These are phyloP conservation scores for Suhomyces panamericanus DNA, from an alignment of 1,139 yeast species.

Conservation along the genomic window DNA sequence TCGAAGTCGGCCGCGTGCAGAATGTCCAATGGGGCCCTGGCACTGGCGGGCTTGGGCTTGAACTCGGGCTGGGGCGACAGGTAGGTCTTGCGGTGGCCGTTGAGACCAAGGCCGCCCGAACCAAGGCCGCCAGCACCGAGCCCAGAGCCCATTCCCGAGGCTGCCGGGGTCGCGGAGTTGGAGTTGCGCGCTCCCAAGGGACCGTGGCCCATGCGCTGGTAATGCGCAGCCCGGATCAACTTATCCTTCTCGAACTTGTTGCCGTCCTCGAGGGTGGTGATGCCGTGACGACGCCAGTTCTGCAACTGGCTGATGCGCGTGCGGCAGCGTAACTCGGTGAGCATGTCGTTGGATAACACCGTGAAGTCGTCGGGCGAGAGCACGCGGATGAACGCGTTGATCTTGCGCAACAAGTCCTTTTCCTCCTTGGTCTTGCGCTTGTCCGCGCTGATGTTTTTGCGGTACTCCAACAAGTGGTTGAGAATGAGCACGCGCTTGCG, in stretches of 20 bases:
- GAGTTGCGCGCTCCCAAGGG: constrained; percentile 31
- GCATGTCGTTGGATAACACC: constrained; percentile 66
- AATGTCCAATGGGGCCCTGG: constrained; percentile 66
- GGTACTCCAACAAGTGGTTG: constrained; percentile 78
- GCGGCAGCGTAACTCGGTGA: constrained; percentile 77
- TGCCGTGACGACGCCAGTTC: constrained; percentile 89
- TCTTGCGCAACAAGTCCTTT: constrained; percentile 69
- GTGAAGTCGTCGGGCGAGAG: constrained; percentile 82
- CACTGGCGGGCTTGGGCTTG: constrained; percentile 39
- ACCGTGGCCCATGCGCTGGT: constrained; percentile 60
- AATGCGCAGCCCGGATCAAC: constrained; percentile 56
- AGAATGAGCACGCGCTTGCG: constrained; percentile 78
- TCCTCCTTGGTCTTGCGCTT: constrained; percentile 88
- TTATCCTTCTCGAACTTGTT: constrained; percentile 86
- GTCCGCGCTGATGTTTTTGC: constrained; percentile 72
- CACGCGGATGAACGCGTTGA: constrained; percentile 79
- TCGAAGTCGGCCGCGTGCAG: constrained; percentile 83
- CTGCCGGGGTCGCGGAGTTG: constrained; percentile 11
- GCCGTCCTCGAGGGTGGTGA: constrained; percentile 82
- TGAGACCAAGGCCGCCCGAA: constrained; percentile 7
- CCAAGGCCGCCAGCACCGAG: constrained; percentile 5
- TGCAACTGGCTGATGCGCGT: constrained; percentile 85
- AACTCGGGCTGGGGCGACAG: constrained; percentile 42
- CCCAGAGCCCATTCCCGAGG: constrained; percentile 9
- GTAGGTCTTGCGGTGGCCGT: constrained; percentile 23